phyloP scores from a whole-genome alignment of 1,139 yeast genomes.

The Sugiyamaella castrensis region DNA sequence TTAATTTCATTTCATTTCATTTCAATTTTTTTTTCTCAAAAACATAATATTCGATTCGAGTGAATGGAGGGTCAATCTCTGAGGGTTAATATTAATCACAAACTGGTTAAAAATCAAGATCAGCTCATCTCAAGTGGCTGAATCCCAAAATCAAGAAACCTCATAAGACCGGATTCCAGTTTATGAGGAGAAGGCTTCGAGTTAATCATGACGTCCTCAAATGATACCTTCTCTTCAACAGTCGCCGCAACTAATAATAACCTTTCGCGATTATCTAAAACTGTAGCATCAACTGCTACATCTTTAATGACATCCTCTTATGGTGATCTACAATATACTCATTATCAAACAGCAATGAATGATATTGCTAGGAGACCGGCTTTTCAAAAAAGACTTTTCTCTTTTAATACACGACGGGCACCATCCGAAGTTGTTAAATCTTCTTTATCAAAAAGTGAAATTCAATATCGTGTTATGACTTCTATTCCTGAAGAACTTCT shows the following conservation, averaged over 20 bases:
- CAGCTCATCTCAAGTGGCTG: no score
- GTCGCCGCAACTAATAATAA: slow-evolving; percentile 40
- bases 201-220: slow-evolving; percentile 6
- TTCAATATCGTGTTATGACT: slow-evolving; percentile 38
- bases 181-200: neutral
- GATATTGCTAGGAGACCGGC: slow-evolving; percentile 43
- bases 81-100: no score
- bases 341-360: slow-evolving; percentile 48
- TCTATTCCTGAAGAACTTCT: slow-evolving; percentile 57
- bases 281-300: slow-evolving; percentile 41
- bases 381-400: slow-evolving; percentile 39
- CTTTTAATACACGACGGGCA: slow-evolving; percentile 37
- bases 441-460: slow-evolving; percentile 31
- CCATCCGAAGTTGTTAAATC: slow-evolving; percentile 43
- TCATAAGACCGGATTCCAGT: no score
- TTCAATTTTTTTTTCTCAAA: no score
- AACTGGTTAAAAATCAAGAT: no score
- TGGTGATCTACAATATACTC: slow-evolving; percentile 42
- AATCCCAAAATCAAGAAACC: no score
- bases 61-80: no score
- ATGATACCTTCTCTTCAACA: slow-evolving; percentile 34
- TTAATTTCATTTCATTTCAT: no score
- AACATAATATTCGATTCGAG: no score
- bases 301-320: slow-evolving; percentile 36
- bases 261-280: slow-evolving; percentile 38